Conservation (phyloP, 352 stramenopile genomes). For the Globisporangium echinulatum region DNA sequence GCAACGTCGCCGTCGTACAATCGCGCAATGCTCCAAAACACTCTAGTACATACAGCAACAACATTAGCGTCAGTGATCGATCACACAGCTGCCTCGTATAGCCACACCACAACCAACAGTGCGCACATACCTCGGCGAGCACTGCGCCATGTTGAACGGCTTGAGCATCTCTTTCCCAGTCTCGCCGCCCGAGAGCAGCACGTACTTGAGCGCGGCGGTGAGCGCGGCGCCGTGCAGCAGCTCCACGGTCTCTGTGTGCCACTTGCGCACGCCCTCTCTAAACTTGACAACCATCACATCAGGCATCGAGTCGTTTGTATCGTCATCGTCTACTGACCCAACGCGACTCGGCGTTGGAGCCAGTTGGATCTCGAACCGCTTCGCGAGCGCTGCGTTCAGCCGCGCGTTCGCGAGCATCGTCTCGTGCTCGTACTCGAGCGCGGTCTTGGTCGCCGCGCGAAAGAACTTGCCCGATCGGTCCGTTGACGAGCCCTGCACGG, state of each 20-base stretch:
- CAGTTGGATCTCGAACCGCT: slow-evolving; percentile 54
- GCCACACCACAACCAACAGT: neutral
- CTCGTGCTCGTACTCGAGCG: slow-evolving; percentile 79
- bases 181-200: slow-evolving; percentile 71
- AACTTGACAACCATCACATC: slow-evolving; percentile 63
- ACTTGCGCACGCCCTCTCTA: slow-evolving; percentile 74
- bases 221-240: slow-evolving; percentile 63
- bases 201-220: slow-evolving; percentile 74
- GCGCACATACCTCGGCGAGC: slow-evolving; percentile 47
- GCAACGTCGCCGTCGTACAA: slow-evolving; percentile 75
- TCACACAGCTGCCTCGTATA: neutral
- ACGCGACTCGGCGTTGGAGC: slow-evolving; percentile 19
- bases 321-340: neutral
- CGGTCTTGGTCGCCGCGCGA: slow-evolving; percentile 59
- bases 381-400: slow-evolving; percentile 55
- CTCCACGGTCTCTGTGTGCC: slow-evolving; percentile 69
- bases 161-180: slow-evolving; percentile 85
- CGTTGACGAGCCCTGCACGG: slow-evolving; percentile 47
- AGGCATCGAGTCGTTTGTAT: slow-evolving; percentile 1
- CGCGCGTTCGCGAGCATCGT: slow-evolving; percentile 64
- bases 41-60: slow-evolving; percentile 3
- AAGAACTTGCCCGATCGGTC: slow-evolving; percentile 76
- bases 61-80: too few relatives aligned
- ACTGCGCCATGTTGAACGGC: slow-evolving; percentile 87
- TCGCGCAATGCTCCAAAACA: slow-evolving; percentile 83